phyloP scores from a whole-genome alignment of 1,139 yeast genomes.

The Diutina siamensis region DNA sequence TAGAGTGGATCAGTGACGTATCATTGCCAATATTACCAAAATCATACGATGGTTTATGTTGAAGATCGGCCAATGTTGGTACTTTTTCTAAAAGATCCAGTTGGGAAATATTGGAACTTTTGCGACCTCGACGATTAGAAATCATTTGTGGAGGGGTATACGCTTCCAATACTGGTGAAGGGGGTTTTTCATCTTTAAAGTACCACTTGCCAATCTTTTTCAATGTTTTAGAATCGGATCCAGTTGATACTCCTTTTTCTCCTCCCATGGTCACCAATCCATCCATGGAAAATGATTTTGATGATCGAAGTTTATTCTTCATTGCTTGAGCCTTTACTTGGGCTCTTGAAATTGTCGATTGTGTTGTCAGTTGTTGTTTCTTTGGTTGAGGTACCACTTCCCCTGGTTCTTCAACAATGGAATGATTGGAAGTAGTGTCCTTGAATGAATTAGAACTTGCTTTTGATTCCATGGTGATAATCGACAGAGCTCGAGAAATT shows the following conservation, averaged over 20 bases:
- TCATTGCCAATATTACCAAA: conserved; percentile 1
- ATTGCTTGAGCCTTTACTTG: not conserved
- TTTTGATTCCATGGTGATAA: not conserved
- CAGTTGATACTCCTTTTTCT: not conserved
- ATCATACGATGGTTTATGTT: not conserved
- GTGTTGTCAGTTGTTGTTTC: not conserved
- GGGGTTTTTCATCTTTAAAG: conserved; percentile 31
- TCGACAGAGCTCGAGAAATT: not conserved
- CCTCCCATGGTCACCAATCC: not conserved
- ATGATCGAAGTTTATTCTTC: not conserved
- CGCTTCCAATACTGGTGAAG: conserved; percentile 10
- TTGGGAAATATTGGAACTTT: not conserved
- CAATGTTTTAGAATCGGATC: conserved; percentile 12
- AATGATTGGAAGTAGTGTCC: not conserved
- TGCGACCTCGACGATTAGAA: conserved; percentile 24
- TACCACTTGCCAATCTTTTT: conserved; percentile 66
- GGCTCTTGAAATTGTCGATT: not conserved
- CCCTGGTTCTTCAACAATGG: not conserved
- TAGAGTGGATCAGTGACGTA: not conserved
- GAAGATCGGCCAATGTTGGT: not conserved
- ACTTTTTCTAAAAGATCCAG: not conserved
- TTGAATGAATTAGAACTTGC: not conserved
- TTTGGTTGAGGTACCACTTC: not conserved
- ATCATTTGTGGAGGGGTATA: conserved; percentile 60
- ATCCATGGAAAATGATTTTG: conserved; percentile 6